A percentile compares a stretch with the other conserved stretches of the same genome.
These are phyloP conservation scores for Carex parvula DNA, from an alignment of 176 grass and related monocot species.

Conservation along the genomic window DNA sequence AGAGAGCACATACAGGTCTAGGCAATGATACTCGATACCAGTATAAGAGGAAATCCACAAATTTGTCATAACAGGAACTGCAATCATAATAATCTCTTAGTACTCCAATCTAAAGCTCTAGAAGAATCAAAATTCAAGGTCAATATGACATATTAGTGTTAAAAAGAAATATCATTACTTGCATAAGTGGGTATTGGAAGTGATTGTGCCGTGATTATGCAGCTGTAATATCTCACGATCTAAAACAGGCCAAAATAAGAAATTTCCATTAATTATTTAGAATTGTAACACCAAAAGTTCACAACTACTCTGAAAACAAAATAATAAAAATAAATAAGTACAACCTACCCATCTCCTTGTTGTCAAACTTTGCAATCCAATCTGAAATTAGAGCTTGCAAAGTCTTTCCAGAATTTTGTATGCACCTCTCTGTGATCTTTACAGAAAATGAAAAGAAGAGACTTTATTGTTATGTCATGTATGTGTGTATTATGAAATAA, in stretches of 20 bases:
- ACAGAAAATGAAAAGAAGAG: conserved; percentile 25
- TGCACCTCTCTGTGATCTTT: conserved; percentile 90
- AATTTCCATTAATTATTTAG: conserved; percentile 14
- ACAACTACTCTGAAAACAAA: not conserved
- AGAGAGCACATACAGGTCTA: conserved; percentile 53
- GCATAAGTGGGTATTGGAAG: conserved; percentile 65
- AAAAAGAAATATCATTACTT: conserved; percentile 49
- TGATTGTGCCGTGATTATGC: conserved; percentile 59
- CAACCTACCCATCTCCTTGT: conserved; percentile 78
- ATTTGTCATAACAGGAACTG: conserved; percentile 79
- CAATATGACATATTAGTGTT: conserved; percentile 6
- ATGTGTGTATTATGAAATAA: conserved; percentile 11
- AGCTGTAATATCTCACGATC: conserved; percentile 70
- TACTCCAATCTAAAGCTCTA: conserved; percentile 8
- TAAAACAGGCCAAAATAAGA: conserved; percentile 38
- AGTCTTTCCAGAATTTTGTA: conserved; percentile 74
- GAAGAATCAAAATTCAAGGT: conserved; percentile 23
- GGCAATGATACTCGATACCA: conserved; percentile 71
- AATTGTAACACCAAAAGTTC: not conserved
- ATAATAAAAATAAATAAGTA: conserved; percentile 9
- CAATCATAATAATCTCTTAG: conserved; percentile 43
- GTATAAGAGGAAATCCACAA: conserved; percentile 73
- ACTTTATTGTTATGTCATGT: not conserved
- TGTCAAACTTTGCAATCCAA: conserved; percentile 84
- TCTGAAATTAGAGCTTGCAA: conserved; percentile 82